Base-by-base conservation (phyloP, 768 basidiomycete species). In the Pluteus cervinus region DNA sequence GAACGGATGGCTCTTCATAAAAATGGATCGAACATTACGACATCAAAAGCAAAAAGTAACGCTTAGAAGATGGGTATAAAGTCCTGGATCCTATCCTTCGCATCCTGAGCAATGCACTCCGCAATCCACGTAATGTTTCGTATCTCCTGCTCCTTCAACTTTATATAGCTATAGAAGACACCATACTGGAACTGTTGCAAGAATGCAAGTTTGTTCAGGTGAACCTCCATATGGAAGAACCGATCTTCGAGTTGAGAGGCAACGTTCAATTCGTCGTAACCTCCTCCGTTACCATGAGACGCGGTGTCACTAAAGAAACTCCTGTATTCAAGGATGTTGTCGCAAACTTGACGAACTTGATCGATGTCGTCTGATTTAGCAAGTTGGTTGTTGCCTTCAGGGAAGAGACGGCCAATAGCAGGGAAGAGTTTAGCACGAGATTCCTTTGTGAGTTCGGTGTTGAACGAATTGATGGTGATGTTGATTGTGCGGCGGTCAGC, bases 391-490 rank as follows among this genome's bases (percentile, higher is more conserved):
- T 98, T 97, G 35, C 96, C 96, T 51, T 85, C 91, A 2, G 94
- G 96, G 69, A 81, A 98, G 34, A 99, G 74, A 38, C 86, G 78
- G 12, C 96, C 96, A 43, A 98, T 87, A 11, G 84, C 72, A 4
- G 96, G 96, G 74, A 94, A 98, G 25, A 99, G 77, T 52, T 81
- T 81, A 10, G 92, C 90, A 24, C 96, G 86, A 49, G 89, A 84
- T 55, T 99, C 96, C 61, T 99, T 99, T 26, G 84, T 72, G 42
- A 99, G 75, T 51, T 91, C 90, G 4, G 96, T 97, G 42, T 84
- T 85, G 65, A 98, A 94, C 9, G 96, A 98, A 71, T 99, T 99
- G 69, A 99, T 88, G 23, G 96, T 96, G 62, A 99, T 97, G 68
- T 98, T 99, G 58, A 98, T 84, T 2, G 92, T 85, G 36, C 96